Percentiles rank a stretch among this genome's conserved stretches.
Evolutionary conservation across 148 eudicot species (phyloP).

Genomic region (Cornus florida): DNA sequence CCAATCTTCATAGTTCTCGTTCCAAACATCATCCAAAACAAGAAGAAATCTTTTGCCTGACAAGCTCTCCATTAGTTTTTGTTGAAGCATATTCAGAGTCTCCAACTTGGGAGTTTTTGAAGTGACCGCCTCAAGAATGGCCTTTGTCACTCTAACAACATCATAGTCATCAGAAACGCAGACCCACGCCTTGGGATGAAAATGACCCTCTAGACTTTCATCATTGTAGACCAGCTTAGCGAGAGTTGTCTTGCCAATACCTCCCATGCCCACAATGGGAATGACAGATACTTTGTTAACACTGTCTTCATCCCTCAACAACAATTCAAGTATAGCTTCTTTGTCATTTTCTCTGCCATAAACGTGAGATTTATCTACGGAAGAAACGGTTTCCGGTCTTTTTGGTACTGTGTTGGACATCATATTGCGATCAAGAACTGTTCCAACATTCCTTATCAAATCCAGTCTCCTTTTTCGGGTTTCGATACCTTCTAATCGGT

Average conservation of each 20-base stretch:
- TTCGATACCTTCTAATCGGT: too few species aligned
- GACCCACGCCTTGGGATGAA: slow-evolving; percentile 17
- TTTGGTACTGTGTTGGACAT: too few species aligned
- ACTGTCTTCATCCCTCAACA: background rate
- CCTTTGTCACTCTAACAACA: background rate
- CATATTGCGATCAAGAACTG: too few species aligned
- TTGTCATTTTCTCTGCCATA: slow-evolving; percentile 25
- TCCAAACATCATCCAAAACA: slow-evolving; percentile 27
- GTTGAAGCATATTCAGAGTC: background rate
- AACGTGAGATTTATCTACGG: slow-evolving; percentile 9
- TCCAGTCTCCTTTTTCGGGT: too few species aligned
- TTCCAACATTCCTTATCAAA: too few species aligned
- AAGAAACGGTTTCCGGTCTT: slow-evolving; percentile 12
- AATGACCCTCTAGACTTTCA: background rate
- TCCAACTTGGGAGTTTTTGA: background rate
- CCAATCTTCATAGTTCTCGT: slow-evolving; percentile 8
- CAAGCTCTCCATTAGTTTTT: background rate
- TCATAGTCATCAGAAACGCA: slow-evolving; percentile 1
- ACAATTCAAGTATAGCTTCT: slow-evolving; percentile 7
- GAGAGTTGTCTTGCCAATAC: slow-evolving; percentile 24
- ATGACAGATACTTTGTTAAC: slow-evolving; percentile 5
- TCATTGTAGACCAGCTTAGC: slow-evolving; percentile 24
- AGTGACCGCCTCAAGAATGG: slow-evolving; percentile 5
- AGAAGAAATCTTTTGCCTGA: slow-evolving; percentile 10
- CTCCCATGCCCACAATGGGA: slow-evolving; percentile 32